Evolutionary conservation across 106 monocot genomes (phyloP), one percentile per base, ranked within the genome.

Genomic region (Apostasia ramifera): DNA sequence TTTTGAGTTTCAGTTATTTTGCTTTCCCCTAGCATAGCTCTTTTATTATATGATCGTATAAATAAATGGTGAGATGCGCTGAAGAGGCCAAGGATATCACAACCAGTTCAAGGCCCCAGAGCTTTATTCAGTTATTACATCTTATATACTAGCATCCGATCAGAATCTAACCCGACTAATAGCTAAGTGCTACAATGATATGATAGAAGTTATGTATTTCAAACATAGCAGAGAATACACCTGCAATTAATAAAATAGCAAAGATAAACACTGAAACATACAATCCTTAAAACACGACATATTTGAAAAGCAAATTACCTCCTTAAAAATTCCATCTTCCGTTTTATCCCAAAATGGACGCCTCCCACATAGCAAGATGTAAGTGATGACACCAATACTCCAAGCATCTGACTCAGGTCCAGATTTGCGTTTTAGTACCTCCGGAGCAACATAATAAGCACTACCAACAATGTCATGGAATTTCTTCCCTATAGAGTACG

Each of bases 371-470:
- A 95, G 88, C 61, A 95, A 81, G 74, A 95, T 95, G 66, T 95
- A 95, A 2, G 95, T 95, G 63, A 95, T 95, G n/a, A 95, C 95
- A 10, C 95, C 95, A 70, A 95, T 91, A 66, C 95, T 95, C 95
- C 95, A 95, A 60, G 82, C 95, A 83, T 95, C 95, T 40, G 95
- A 95, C 61, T 91, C 95, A 44, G 95, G 95, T 2, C 95, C 95
- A 42, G 95, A 95, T 63, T 69, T 85, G 2, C 91, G 85, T 64
- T 84, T 91, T 59, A 95, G 58, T 44, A 95, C 95, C 74, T 95
- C 95, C 14, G 95, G 95, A 52, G 95, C 95, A 57, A 95, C 91
- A 76, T 95, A 95, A 47, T 91, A 94, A 13, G 94, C 94, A 81
- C 94, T 94, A 12, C 94, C 94, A 75, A 91, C 94, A 73, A 95